Evolutionary conservation across 164 flowering plant species (phyloP), one percentile per base, ranked within the genome.

Genomic region (Magnolia officinalis): DNA sequence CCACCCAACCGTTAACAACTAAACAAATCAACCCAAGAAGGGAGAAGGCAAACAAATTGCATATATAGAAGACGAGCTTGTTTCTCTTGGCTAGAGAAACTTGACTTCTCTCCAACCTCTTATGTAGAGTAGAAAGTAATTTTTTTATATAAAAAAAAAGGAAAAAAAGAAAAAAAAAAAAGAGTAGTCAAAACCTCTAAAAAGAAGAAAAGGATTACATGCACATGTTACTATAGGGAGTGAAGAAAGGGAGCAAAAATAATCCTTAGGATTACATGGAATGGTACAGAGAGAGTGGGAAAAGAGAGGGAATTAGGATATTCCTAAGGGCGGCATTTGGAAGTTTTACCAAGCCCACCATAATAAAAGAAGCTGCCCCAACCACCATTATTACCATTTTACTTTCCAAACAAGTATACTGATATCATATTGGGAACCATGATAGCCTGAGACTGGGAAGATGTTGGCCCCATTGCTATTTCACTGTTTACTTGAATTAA

Each of bases 391-490:
- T 65, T 88, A 76, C 11, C 89, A 90, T 49, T 82, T 84, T 14
- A 87, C 89, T 97, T 95, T 95, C 98, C 98, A 95, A 72, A 95
- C 80, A 75, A 93, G 78, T 64, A 95, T 80, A 85, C 90, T 91
- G 51, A 95, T 93, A 71, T 95, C 98, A 79, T 93, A 95, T 76
- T 95, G 98, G 24, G 95, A 91, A 31, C 93, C 93, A 72, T 67
- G 82, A 77, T 82, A 91, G 1, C 90, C 84, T 0, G 98, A 95
- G 4, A 85, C 82, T 7, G 98, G 98, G 71, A 90, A 95, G 73
- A 95, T 93, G 68, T 94, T 95, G 45, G 97, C 98, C 98, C 97
- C 72, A 95, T 90, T 18, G 97, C 95, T 74, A 95, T 90, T 77
- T 83, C 82, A 71, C 77, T 90, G 76, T 90, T 90, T n/a, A 93